Base-by-base conservation (phyloP, 352 stramenopile species). In the Phytopythium sindhum region DNA sequence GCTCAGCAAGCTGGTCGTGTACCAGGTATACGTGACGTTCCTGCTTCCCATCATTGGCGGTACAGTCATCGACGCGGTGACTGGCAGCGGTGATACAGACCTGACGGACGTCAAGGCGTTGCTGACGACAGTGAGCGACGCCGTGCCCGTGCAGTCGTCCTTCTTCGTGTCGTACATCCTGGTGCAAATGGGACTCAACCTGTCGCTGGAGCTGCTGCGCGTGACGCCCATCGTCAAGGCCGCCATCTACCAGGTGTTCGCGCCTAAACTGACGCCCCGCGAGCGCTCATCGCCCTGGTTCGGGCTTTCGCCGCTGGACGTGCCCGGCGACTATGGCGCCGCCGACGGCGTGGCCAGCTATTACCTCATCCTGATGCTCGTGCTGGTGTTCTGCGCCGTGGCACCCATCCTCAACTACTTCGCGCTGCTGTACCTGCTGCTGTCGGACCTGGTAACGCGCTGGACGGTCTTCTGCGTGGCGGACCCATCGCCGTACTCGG, bases 121-220 rank as follows among this genome's bases (percentile, higher is more conserved):
- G 21, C 63, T 93, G 47, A 78, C 70, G 0, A 73, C 79, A 17
- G 69, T 95, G 37, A 91, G 84, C 50, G 63, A 80, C 37, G 71
- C 80, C 6, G 80, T 95, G 14, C 84, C 86, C 0, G 72, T 86
- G 31, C 84, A 95, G 64, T 93, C 86, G 37, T 81, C 84, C 17
- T 91, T 89, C 72, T 95, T 92, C 70, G 82, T 89, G 60, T 88
- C 82, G 7, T 93, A 90, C 69, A 58, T 93, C 45, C 72, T 95
- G 35, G 84, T 95, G 60, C 84, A 90, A 44, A 91, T 76, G 57
- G 84, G 82, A 28, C 57, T 93, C 0, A 77, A 92, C 52, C 45
- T 93, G 54, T 84, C 74, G 42, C 63, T 95, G 21, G 65, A 83
- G 35, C 52, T 95, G n/a, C 70, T 95, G 41, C 86, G 86, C 51